phyloP scores from a whole-genome alignment of 176 grass and related monocot species.

The Cenchrus americanus region DNA sequence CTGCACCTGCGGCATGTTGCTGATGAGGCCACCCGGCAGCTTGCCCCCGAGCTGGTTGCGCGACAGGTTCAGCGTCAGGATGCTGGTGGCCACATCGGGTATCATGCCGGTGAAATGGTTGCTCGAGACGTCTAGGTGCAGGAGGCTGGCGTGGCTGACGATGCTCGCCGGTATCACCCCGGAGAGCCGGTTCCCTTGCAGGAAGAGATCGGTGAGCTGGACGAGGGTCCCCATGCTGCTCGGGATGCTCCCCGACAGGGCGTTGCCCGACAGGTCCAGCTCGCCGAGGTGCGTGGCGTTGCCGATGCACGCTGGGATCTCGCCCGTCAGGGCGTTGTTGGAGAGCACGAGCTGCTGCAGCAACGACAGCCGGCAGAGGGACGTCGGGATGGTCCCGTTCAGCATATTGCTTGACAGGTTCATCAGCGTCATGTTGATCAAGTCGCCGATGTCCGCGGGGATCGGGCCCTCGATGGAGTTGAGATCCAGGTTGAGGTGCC shows the following conservation, averaged over 20 bases:
- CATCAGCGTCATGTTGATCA: slow-evolving; percentile 68
- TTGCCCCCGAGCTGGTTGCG: slow-evolving; percentile 64
- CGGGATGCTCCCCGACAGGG: slow-evolving; percentile 60
- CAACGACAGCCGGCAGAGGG: slow-evolving; percentile 42
- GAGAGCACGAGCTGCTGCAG: slow-evolving; percentile 63
- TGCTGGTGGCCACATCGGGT: slow-evolving; percentile 46
- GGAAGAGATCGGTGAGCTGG: slow-evolving; percentile 20
- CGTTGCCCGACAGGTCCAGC: slow-evolving; percentile 65
- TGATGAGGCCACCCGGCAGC: slow-evolving; percentile 52
- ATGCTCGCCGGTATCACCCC: slow-evolving; percentile 68
- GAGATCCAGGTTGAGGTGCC: slow-evolving; percentile 52
- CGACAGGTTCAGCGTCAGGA: slow-evolving; percentile 71
- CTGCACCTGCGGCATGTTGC: slow-evolving; percentile 56
- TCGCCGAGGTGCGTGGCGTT: slow-evolving; percentile 50
- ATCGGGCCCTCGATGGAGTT: slow-evolving; percentile 75
- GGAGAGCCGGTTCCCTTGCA: slow-evolving; percentile 59
- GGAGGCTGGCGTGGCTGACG: slow-evolving; percentile 21
- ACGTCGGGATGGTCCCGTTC: slow-evolving; percentile 59
- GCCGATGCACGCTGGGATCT: slow-evolving; percentile 62
- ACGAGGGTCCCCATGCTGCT: slow-evolving; percentile 52
- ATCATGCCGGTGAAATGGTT: slow-evolving; percentile 62
- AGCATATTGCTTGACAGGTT: slow-evolving; percentile 81
- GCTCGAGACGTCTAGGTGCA: slow-evolving; percentile 64
- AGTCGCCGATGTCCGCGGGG: slow-evolving; percentile 54
- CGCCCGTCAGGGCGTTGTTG: slow-evolving; percentile 53